Evolutionary conservation across 2,329 filamentous ascomycete species (phyloP), one percentile per base, ranked within the genome.

Genomic region (Pseudocercospora ulei): DNA sequence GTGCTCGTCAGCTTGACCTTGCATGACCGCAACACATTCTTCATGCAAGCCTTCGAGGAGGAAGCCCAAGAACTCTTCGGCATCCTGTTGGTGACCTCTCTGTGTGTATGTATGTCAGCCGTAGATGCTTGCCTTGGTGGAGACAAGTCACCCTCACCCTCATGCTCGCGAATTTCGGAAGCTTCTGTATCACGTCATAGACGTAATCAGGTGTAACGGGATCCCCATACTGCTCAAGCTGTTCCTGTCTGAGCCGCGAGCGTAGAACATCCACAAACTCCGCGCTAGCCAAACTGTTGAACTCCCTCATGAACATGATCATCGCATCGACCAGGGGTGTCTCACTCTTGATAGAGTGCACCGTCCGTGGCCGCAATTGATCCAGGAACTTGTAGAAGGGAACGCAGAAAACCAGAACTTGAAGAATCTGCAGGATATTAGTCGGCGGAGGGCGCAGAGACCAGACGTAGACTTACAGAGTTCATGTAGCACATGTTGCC

Each of bases 401-500:
- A 52, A 79, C 73, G 63, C 87, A 96, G 60, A 87, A 96, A 51
- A 95, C 75, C 55, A 98, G 75, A 58, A 92, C 82, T 80, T 98
- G 90, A 50, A 98, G 73, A 61, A 96, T 80, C 86, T 94, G 38
- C 13, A 3, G 0, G 5, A 5, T 8, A 26, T 46, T 31, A 48
- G 43, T 23, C 28, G 7, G n/a, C 11, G 4, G 7, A 22, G 3
- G 8, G 2, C 14, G n/a, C 14, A 14, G 11, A 6, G 5, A 3
- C 3, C n/a, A n/a, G 11, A 17, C 7, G 3, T 13, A n/a, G n/a
- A 67, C 83, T 66, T 71, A 94, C 88, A 48, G 90, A 95, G 68
- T 96, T 98, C 90, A 98, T 96, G 65, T 98, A 98, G 65, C 90
- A 98, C 83, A 96, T 92, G 59, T 98, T 96, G 34, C 90, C 90